Base-by-base conservation (phyloP, 176 grass and related monocot genomes). In the Puccinellia tenuiflora region DNA sequence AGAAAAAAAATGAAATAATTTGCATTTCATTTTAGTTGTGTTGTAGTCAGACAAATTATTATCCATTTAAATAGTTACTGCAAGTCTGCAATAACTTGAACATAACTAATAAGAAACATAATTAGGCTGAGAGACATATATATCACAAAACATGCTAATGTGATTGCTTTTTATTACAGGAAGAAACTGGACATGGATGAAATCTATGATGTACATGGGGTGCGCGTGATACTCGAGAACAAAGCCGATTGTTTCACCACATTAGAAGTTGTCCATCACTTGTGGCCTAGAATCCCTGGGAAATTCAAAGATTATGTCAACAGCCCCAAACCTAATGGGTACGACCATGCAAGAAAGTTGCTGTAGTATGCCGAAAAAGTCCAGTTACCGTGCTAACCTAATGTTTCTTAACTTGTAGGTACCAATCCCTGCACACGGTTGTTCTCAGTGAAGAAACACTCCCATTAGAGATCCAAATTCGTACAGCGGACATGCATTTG, bases 231-330 rank as follows among this genome's bases (percentile, higher is more conserved):
- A 87, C 73, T 97, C 2, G 88, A 94, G 53, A 90, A 86, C 24
- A 84, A 68, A 82, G 78, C 63, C 64, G 94, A 97, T 76, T 97
- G 94, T 80, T 92, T 88, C 42, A 81, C 81, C 2, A 56, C 85
- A 48, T 81, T 97, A 68, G 88, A 90, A 48, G 59, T 90, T 92
- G 86, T 94, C 52, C 90, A 94, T 81, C 72, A 90, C 20, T 79
- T 94, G 68, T 97, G 92, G 94, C 92, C 90, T 76, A 47, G 74
- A 80, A 82, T 92, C 73, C 83, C 80, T 45, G 85, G 86, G 18
- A 97, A 84, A 69, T 90, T 97, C 74, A 97, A 94, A 92, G 90
- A 97, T 57, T 97, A 97, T 85, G 88, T 94, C 39, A 85, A 35
- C 67, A 76, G 56, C 87, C 86, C 94, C 22, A 97, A 97, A 87